phyloP scores from a whole-genome alignment of 495 filamentous ascomycete genomes.

The Penicillium cosmopolitanum region DNA sequence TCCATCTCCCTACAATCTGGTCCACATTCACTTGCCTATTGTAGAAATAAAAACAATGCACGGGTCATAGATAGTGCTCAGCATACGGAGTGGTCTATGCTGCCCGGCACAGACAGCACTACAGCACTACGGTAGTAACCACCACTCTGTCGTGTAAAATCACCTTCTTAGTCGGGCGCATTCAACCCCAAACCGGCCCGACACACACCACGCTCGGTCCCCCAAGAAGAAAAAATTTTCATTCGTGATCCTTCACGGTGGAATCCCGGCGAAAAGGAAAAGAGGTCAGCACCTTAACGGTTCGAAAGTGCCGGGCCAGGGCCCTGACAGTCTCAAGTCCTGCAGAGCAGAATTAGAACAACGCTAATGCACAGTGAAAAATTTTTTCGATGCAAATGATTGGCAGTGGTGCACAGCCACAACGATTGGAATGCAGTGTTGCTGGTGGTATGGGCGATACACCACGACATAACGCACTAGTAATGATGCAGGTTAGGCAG shows the following conservation, averaged over 20 bases:
- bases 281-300: slow-evolving; percentile 24
- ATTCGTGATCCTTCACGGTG: slow-evolving; percentile 1
- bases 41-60: slow-evolving; percentile 5
- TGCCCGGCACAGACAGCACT: too few species aligned
- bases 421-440: background rate
- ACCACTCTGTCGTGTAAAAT: background rate
- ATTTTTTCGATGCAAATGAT: slow-evolving; percentile 21
- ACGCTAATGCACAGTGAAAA: slow-evolving; percentile 24
- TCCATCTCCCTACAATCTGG: background rate
- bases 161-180: slow-evolving; percentile 4
- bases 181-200: background rate
- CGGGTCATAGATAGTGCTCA: background rate
- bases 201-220: background rate
- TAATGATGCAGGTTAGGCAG: slow-evolving; percentile 11
- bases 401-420: slow-evolving; percentile 19
- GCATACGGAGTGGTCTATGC: background rate
- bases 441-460: slow-evolving; percentile 16
- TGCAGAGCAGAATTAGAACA: slow-evolving; percentile 19
- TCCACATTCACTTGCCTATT: slow-evolving; percentile 7
- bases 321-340: slow-evolving; percentile 6
- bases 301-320: background rate
- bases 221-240: slow-evolving; percentile 11
- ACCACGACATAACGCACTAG: slow-evolving; percentile 14
- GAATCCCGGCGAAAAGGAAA: background rate
- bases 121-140: slow-evolving; percentile 1